Base-by-base conservation (phyloP, 208 protist species). In the Crithidia thermophila region DNA sequence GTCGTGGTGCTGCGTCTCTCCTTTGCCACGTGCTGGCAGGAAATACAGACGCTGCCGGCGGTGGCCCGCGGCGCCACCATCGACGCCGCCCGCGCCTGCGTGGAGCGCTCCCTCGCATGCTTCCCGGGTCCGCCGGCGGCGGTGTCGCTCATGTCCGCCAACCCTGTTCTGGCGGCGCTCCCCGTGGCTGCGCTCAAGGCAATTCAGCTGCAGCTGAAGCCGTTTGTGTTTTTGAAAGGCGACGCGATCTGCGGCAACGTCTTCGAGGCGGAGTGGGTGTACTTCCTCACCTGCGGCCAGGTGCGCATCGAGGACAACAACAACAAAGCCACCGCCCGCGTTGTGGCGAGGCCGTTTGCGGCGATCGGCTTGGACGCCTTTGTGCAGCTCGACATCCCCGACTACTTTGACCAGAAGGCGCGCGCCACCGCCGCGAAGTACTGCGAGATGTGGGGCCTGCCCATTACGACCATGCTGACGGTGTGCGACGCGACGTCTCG, bases 211-310 rank as follows among this genome's bases (percentile, higher is more conserved):
- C 77, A 83, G 49, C 61, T 91, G 14, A 60, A 61, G 31, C 85
- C 89, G 14, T 37, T 52, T 16, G 79, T 92, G 20, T 80, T 84
- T 46, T 65, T 64, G 40, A 53, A 49, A 8, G 56, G 59, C 5
- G 89, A 94, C 42, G 13, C 67, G 9, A 61, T 94, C 25, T 89
- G 83, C 67, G 47, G n/a, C 21, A 73, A 94, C 51, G 67, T 88
- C n/a, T 87, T 84, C 36, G 69, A 46, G 4, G 74, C 89, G 16
- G 77, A 90, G 33, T 73, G 36, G 14, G 50, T 94, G 9, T 88
- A 73, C 59, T 86, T 94, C 51, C 68, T 94, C 30, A 39, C 58
- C 9, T 64, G 65, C n/a, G 89, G 89, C 10, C 66, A 50, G 25
- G 75, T 92, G 13, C 46, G 59, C 16, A 59, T 79, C 0, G 70